Conservation (phyloP, 2,329 filamentous ascomycete species). For the Venturia asperata region DNA sequence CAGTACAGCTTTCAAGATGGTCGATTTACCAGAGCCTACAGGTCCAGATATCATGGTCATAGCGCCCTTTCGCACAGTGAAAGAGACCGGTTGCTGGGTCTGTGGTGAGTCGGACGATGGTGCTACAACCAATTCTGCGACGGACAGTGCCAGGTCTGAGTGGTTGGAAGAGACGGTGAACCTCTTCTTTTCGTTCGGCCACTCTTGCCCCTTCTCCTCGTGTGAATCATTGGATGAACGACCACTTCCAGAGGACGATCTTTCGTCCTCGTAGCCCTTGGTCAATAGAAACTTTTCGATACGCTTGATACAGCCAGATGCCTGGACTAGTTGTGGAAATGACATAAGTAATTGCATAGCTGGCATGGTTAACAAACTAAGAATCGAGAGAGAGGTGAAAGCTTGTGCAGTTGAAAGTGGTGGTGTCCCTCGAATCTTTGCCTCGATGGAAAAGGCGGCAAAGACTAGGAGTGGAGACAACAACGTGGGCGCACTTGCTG, state of each 20-base stretch:
- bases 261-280: slow-evolving; percentile 11
- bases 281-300: slow-evolving; percentile 14
- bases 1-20: slow-evolving; percentile 21
- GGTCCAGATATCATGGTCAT: slow-evolving; percentile 24
- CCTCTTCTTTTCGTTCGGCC: slow-evolving; percentile 1
- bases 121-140: slow-evolving; percentile 9
- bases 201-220: not conserved
- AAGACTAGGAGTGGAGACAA: slow-evolving; percentile 12
- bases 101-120: not conserved
- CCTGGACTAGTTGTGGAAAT: not conserved
- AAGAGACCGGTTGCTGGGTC: slow-evolving; percentile 10
- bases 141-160: not conserved
- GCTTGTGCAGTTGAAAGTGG: slow-evolving; percentile 14
- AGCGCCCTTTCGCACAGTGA: slow-evolving; percentile 15
- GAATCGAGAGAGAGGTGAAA: slow-evolving; percentile 7
- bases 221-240: not conserved
- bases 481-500: slow-evolving; percentile 8
- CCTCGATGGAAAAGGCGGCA: slow-evolving; percentile 13
- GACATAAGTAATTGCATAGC: not conserved
- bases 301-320: slow-evolving; percentile 8
- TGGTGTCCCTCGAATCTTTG: not conserved
- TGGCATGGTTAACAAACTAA: slow-evolving; percentile 8
- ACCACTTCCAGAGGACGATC: not conserved
- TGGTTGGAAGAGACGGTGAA: not conserved
- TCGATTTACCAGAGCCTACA: slow-evolving; percentile 24